Evolutionary conservation across 176 grass and related monocot genomes (phyloP).

Genomic region (Alopecurus myosuroides): DNA sequence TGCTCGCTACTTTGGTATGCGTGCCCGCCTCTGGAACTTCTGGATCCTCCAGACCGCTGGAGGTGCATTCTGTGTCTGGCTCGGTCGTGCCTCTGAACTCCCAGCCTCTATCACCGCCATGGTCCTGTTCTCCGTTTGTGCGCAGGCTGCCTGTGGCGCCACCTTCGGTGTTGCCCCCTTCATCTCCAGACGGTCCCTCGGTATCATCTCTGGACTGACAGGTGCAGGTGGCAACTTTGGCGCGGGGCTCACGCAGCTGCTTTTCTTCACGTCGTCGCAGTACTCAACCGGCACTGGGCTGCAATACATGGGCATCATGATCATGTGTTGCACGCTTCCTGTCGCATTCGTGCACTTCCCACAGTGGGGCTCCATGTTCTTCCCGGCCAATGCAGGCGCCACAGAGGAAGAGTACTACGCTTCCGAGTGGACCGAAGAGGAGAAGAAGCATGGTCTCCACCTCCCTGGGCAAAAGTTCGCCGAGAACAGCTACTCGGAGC

Average conservation of each 20-base stretch:
- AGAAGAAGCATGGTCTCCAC: neutral
- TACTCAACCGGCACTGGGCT: neutral
- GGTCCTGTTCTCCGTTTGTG: conserved; percentile 80
- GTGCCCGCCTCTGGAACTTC: conserved; percentile 72
- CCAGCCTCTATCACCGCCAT: conserved; percentile 51
- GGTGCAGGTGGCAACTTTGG: neutral
- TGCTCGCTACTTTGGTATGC: conserved; percentile 54
- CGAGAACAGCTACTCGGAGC: neutral
- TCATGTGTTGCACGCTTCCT: neutral
- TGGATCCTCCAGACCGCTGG: conserved; percentile 88
- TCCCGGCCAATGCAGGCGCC: neutral
- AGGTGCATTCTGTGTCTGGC: conserved; percentile 75
- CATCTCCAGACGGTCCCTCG: conserved; percentile 31
- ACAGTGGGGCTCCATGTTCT: neutral
- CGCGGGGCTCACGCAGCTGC: neutral
- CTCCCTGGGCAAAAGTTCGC: neutral
- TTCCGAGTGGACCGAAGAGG: neutral
- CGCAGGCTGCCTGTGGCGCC: conserved; percentile 70
- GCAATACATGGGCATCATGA: neutral
- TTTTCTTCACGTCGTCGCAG: neutral
- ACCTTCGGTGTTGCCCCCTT: conserved; percentile 76
- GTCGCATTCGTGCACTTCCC: neutral
- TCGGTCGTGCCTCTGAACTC: conserved; percentile 42
- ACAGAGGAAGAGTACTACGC: neutral
- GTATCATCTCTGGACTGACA: neutral